Evolutionary conservation across 345 rosid genomes (phyloP).

Genomic region (Gossypioides kirkii): DNA sequence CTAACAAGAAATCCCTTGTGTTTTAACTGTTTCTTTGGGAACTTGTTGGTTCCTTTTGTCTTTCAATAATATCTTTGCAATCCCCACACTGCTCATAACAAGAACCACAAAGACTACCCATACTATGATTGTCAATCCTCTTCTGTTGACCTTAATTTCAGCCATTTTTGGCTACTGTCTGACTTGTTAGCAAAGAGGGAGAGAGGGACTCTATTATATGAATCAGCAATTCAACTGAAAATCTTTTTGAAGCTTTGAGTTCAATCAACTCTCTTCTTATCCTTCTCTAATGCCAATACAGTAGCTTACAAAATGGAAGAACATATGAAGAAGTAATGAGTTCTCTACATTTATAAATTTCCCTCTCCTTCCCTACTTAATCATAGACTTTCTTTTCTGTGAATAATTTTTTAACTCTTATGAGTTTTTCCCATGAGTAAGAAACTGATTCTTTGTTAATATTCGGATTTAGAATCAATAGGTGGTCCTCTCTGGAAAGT

Average conservation of each 20-base stretch:
- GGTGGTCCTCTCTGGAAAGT: too few relatives aligned
- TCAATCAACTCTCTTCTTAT: neutral
- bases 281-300: neutral
- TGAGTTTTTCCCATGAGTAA: too few relatives aligned
- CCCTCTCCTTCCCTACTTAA: neutral
- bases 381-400: too few relatives aligned
- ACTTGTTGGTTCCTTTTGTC: slow-evolving; percentile 13
- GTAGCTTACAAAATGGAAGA: neutral
- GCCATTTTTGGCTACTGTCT: slow-evolving; percentile 19
- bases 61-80: slow-evolving; percentile 41
- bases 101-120: slow-evolving; percentile 23
- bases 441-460: too few relatives aligned
- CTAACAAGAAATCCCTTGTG: slow-evolving; percentile 18
- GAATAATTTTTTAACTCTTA: too few relatives aligned
- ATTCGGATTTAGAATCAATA: too few relatives aligned
- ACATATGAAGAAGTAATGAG: neutral
- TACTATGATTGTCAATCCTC: slow-evolving; percentile 16
- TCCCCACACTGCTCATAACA: slow-evolving; percentile 18
- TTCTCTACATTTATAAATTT: slow-evolving; percentile 24
- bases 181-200: slow-evolving; percentile 2
- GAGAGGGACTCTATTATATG: neutral
- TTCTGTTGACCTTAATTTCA: slow-evolving; percentile 13
- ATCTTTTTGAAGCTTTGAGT: neutral
- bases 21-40: slow-evolving; percentile 11
- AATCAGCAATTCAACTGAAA: neutral